A percentile compares a stretch with the other conserved stretches of the same genome.
Conservation (phyloP, 2,329 filamentous ascomycete species). For the Cercospora canescens region DNA sequence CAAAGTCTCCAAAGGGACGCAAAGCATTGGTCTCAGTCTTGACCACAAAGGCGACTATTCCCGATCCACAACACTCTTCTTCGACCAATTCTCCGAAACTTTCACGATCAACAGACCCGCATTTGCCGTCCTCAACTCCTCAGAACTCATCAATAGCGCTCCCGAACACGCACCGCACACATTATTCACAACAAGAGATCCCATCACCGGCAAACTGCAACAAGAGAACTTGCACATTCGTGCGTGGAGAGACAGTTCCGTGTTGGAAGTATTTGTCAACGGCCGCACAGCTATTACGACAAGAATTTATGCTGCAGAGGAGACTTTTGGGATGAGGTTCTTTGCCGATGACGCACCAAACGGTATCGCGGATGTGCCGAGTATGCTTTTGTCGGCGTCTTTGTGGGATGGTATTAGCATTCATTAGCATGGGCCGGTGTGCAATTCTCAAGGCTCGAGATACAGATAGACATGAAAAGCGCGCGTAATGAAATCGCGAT, state of each 20-base stretch:
- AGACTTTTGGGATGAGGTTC: slow-evolving; percentile 27
- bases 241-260: slow-evolving; percentile 44
- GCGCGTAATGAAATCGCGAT: too few relatives aligned
- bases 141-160: slow-evolving; percentile 37
- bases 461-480: neutral
- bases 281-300: slow-evolving; percentile 45
- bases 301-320: slow-evolving; percentile 29
- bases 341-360: slow-evolving; percentile 26
- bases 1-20: slow-evolving; percentile 23
- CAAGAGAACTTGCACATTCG: slow-evolving; percentile 41
- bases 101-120: slow-evolving; percentile 43
- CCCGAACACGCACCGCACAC: slow-evolving; percentile 46
- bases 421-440: neutral
- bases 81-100: slow-evolving; percentile 41
- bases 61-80: slow-evolving; percentile 42
- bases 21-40: slow-evolving; percentile 26
- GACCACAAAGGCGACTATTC: slow-evolving; percentile 27
- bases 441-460: too few relatives aligned
- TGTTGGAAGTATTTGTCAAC: slow-evolving; percentile 51
- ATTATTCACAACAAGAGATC: slow-evolving; percentile 40
- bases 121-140: slow-evolving; percentile 32
- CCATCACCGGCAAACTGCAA: neutral
- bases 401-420: slow-evolving; percentile 28
- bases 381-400: slow-evolving; percentile 22
- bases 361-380: slow-evolving; percentile 9